Evolutionary conservation across 441 rosid genomes (phyloP), one percentile per base, ranked within the genome.

Genomic region (Croton laevigatus): DNA sequence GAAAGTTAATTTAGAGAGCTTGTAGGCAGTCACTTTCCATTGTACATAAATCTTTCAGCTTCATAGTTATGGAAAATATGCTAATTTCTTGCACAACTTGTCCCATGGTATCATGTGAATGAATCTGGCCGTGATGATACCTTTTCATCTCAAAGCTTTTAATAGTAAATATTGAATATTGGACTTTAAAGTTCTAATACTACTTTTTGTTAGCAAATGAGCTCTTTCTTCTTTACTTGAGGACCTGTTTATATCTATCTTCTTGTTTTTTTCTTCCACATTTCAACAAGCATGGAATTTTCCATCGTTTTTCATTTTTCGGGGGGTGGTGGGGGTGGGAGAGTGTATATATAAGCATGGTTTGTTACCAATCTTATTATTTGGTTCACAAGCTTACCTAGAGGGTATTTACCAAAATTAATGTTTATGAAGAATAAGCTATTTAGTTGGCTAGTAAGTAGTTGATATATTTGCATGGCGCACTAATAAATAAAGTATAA

Each of bases 31-130:
- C 62, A 32, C 62, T 23, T 49, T 53, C 22, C 59, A 5, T 34
- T 63, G 79, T 78, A 75, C 72, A 80, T 68, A 73, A n/a, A 70
- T 55, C 53, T 78, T 37, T 70, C 69, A 68, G 58, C 71, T 78
- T 73, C 66, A 76, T 53, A 17, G 51, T 72, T 37, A 44, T 27
- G 51, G 40, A 57, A 68, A 51, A 64, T 9, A 46, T 59, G 59
- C 38, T 42, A 13, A 44, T 16, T 75, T 36, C 49, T 52, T 52
- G 46, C 42, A 22, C 32, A 40, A 27, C 32, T 44, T 27, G 3
- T 11, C 12, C 23, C 23, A 27, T 17, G 5, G 27, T 19, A 27
- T 12, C 34, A 0, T 63, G 55, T 13, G 19, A 55, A 46, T 58
- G 48, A 53, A 38, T 38, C 13, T 22, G 12, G 49, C 10, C 45